Conservation (phyloP, 225 moss, liverwort and hornwort genomes). For the Marchantia polymorpha region DNA sequence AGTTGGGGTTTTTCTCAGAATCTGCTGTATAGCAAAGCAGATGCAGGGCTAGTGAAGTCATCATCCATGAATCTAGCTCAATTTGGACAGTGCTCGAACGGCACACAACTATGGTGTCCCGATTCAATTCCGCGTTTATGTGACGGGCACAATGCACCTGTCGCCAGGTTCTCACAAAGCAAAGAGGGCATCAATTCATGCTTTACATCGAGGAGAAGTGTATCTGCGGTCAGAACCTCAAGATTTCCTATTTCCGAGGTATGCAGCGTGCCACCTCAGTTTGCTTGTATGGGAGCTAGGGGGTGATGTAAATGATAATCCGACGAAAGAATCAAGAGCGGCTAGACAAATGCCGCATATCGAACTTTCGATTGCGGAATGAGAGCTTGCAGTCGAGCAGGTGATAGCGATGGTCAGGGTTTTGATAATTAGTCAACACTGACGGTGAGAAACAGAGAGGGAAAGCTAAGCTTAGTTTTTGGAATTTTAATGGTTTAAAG, state of each 20-base stretch:
- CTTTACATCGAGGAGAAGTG: constrained; percentile 10
- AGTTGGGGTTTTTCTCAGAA: constrained; percentile 9
- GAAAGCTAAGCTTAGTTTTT: not conserved
- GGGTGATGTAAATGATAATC: too few relatives aligned
- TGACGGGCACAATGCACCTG: not conserved
- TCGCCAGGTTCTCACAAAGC: not conserved
- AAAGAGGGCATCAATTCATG: constrained; percentile 1
- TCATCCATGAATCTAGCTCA: not conserved
- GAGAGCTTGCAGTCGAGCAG: not conserved
- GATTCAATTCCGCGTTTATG: not conserved
- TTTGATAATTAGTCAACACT: not conserved
- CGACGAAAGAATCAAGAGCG: not conserved
- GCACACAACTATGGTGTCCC: not conserved
- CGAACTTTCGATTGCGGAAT: not conserved
- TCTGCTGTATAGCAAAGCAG: not conserved
- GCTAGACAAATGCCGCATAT: not conserved
- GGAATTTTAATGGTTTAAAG: not conserved
- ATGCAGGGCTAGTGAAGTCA: constrained; percentile 9
- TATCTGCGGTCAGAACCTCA: constrained; percentile 1
- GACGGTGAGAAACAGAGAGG: not conserved
- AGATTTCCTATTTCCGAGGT: constrained; percentile 14
- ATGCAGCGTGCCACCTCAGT: not conserved
- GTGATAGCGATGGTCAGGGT: not conserved
- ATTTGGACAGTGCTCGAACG: not conserved
- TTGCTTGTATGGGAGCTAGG: not conserved